Evolutionary conservation across 345 rosid species (phyloP).

Genomic region (Arabis hirsuta): DNA sequence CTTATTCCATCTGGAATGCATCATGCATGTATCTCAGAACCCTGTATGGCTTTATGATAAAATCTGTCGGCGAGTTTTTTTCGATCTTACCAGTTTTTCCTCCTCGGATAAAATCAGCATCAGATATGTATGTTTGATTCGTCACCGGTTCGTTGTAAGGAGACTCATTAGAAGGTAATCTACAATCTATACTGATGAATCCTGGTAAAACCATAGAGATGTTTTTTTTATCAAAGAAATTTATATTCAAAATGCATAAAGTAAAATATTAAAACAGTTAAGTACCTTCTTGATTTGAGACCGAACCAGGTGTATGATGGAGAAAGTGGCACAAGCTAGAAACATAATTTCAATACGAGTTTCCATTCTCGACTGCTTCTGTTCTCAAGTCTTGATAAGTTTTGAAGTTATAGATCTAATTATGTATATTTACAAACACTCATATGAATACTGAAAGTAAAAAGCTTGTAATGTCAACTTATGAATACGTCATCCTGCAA

Average conservation of each 20-base stretch:
- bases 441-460: too few relatives aligned
- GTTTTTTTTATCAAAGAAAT: too few relatives aligned
- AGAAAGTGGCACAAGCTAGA: neutral
- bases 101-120: constrained; percentile 32
- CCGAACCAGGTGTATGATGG: constrained; percentile 10
- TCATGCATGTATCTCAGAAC: constrained; percentile 42
- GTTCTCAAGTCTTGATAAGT: neutral
- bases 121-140: constrained; percentile 35
- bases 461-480: too few relatives aligned
- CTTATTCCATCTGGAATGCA: constrained; percentile 43
- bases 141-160: constrained; percentile 25
- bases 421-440: too few relatives aligned
- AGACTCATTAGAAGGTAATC: constrained; percentile 28
- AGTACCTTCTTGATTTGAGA: constrained; percentile 40
- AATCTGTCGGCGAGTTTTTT: neutral
- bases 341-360: neutral
- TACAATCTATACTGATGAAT: constrained; percentile 53
- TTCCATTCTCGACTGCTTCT: neutral
- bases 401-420: too few relatives aligned
- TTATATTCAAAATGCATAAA: too few relatives aligned
- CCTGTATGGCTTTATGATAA: neutral
- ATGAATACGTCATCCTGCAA: too few relatives aligned
- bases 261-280: too few relatives aligned
- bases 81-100: constrained; percentile 21
- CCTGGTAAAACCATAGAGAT: constrained; percentile 33